Evolutionary conservation across 768 basidiomycete species (phyloP).

Genomic region (Podaxis mareebaensis): DNA sequence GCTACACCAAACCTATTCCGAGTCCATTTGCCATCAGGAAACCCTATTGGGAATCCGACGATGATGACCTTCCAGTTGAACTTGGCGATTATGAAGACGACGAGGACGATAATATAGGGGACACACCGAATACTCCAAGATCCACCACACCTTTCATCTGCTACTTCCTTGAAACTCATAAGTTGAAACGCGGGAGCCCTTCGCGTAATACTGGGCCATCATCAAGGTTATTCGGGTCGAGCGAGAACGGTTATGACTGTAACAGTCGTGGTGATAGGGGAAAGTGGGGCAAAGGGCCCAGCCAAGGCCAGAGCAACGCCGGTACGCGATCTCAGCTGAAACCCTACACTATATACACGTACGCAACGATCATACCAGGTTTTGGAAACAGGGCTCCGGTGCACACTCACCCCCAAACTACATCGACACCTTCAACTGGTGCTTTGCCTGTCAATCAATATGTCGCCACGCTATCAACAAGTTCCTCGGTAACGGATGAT

Average conservation of each 20-base stretch:
- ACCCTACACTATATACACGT: neutral
- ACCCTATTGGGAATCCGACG: conserved; percentile 11
- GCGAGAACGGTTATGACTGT: neutral
- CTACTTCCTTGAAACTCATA: conserved; percentile 14
- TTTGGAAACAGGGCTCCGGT: neutral
- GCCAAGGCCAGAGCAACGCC: neutral
- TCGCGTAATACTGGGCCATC: neutral
- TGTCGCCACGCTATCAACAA: neutral
- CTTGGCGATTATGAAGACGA: neutral
- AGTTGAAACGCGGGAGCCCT: neutral
- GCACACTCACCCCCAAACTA: neutral
- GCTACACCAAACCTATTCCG: neutral
- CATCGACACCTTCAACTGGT: neutral
- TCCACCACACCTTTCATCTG: conserved; percentile 13
- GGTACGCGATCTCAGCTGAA: conserved; percentile 6
- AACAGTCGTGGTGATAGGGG: neutral
- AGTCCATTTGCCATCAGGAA: conserved; percentile 13
- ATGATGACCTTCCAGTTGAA: neutral
- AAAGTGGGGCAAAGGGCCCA: neutral
- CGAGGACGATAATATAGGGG: conserved; percentile 3
- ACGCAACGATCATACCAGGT: neutral
- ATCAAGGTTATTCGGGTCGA: neutral
- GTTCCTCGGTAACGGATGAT: neutral
- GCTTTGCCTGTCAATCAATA: neutral
- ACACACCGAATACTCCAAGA: conserved; percentile 8